Base-by-base conservation (phyloP, 2,329 filamentous ascomycete species). In the Phyllosticta paracitricarpa region DNA sequence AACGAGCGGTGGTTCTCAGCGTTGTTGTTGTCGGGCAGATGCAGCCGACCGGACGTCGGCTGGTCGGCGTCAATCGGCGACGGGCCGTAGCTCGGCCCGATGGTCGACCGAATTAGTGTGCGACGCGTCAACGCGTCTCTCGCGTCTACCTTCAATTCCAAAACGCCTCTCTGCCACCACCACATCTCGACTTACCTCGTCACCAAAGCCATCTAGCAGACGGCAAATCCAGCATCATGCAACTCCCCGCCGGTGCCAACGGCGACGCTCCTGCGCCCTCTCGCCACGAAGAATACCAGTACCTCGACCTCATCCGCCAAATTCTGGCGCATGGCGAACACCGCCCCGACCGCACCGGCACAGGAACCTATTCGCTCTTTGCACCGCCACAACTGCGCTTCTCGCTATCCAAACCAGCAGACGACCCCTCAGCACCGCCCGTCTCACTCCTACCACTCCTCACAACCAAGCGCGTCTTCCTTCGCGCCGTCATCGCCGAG, bases 401-500 rank as follows among this genome's bases (percentile, higher is more conserved):
- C 81, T 81, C 82, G 54, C 89, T 99, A 65, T 89, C 87, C 65
- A 81, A 83, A 61, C 74, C 77, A 48, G 73, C 76, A 30, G 66
- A 71, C 59, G 71, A 76, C 62, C 71, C 76, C 54, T 72, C 75
- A 8, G 68, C 69, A 57, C 70, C 73, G 10, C 73, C 75, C 28
- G 77, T 76, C 12, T 86, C 88, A 1, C 81, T 97, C 68, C 84
- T 99, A 22, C 94, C 94, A 25, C 89, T 99, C 67, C 86, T 99
- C 19, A 99, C 94, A 4, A 99, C 94, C 2, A 99, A 99, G 75
- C 91, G 94, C 67, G 94, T 99, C 68, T 97, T 97, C 77, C 83
- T 89, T 33, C 88, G 89, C 63, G 93, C 92, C 68, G 89, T 99
- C 57, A 81, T 97, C 64, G 89, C 87, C 66, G 94, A 99, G 76